A percentile compares a stretch with the other conserved stretches of the same genome.
Evolutionary conservation across 139 green algal genomes (phyloP).

Genomic region (Chlamydomonas schloesseri): DNA sequence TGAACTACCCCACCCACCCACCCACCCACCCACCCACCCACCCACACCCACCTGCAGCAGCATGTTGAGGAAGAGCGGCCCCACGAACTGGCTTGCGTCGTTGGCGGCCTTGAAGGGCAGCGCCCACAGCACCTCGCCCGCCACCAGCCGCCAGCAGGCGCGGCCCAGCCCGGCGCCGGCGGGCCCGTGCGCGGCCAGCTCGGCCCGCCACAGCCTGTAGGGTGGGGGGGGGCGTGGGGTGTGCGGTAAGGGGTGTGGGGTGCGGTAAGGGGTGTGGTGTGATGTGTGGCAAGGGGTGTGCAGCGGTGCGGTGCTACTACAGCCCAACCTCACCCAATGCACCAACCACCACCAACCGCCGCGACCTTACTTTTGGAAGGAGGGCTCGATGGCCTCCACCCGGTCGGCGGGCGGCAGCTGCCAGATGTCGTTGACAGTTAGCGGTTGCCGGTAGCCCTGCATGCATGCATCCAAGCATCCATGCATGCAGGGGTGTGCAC

Average conservation of each 20-base stretch:
- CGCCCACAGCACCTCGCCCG: constrained; percentile 57
- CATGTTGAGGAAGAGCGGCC: constrained; percentile 73
- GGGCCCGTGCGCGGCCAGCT: not conserved
- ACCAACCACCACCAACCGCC: not conserved
- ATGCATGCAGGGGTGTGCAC: too few species aligned
- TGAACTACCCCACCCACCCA: too few species aligned
- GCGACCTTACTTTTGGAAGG: constrained; percentile 48
- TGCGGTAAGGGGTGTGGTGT: not conserved
- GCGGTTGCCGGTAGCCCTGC: constrained; percentile 60
- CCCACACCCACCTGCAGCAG: constrained; percentile 64
- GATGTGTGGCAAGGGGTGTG: too few species aligned
- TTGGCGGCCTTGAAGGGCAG: constrained; percentile 69
- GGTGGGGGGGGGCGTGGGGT: not conserved
- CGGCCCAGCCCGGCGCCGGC: constrained; percentile 32
- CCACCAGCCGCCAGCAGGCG: constrained; percentile 32
- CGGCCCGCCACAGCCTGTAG: not conserved
- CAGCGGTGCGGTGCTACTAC: too few species aligned
- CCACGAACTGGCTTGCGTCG: constrained; percentile 70
- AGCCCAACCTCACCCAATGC: not conserved
- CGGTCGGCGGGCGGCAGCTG: constrained; percentile 56
- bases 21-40: too few species aligned
- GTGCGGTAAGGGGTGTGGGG: not conserved
- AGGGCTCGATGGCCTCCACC: constrained; percentile 32
- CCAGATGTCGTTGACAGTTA: constrained; percentile 69
- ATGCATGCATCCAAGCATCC: not conserved